Base-by-base conservation (phyloP, 1,139 yeast species). In the Meyerozyma guilliermondii region DNA sequence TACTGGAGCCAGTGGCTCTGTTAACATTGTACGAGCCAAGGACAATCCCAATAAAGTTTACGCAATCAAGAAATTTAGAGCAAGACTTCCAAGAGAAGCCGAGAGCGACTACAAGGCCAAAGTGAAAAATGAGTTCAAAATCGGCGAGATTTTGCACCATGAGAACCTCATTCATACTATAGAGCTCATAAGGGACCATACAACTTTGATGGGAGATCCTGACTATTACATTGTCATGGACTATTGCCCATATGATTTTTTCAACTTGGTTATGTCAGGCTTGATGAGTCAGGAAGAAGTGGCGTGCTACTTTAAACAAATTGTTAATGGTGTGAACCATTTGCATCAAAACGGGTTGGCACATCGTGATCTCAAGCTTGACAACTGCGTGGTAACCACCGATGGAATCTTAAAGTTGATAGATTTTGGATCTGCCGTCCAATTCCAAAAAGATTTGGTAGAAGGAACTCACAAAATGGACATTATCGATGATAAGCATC, bases 1-100 rank as follows among this genome's bases (percentile, higher is more conserved):
- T 5, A 75, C 84, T 42, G 94, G 94, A 22, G 91, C 92, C 7
- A 82, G 87, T 35, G 92, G 94, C 0, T 78, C 86, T 3, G 94
- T 85, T 13, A 74, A 78, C 43, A 69, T 82, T 39, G 78, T 81
- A 5, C 68, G 73, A 20, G 65, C 77, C 36, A 65, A 65, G 27
- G 55, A 67, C 1, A 78, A 78, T 51, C 74, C 78, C 2, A 45
- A 46, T 22, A 67, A 71, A 48, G 56, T 81, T 3, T 83, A 68
- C 58, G 94, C 94, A 0, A 81, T 85, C 38, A 85, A 85, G 60
- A 80, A 81, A 56, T 83, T 84, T 53, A 66, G 87, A 52, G 59
- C 78, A 13, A 76, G 74, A 55, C 63, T 71, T 40, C 65, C 71
- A 3, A 66, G 68, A 36, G 88, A 83, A 54, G 50, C 73, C 14